phyloP scores from a whole-genome alignment of 768 basidiomycete species.

The Arthromyces matolae region DNA sequence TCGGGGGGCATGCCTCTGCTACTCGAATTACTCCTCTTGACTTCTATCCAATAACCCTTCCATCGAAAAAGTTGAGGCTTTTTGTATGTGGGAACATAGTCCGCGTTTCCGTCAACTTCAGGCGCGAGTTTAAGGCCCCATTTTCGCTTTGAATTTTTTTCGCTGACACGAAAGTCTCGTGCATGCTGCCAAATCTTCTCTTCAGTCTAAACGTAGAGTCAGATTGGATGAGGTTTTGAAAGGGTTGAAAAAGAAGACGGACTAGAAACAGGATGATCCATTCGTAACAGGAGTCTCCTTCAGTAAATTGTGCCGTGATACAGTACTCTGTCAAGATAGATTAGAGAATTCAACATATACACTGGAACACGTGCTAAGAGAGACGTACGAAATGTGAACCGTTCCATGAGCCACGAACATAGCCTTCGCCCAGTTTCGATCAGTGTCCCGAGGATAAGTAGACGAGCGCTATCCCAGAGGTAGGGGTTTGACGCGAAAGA shows the following conservation, averaged over 20 bases:
- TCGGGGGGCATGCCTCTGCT: slow-evolving; percentile 6
- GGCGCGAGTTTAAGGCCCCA: slow-evolving; percentile 31
- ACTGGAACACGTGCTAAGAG: background rate
- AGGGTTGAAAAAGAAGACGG: slow-evolving; percentile 4
- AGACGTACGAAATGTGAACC: slow-evolving; percentile 36
- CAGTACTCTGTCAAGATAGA: slow-evolving; percentile 31
- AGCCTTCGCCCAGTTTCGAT: slow-evolving; percentile 38
- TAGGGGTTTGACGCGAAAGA: slow-evolving; percentile 24
- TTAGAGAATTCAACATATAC: background rate
- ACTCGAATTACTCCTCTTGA: slow-evolving; percentile 25
- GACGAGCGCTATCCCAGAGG: slow-evolving; percentile 24
- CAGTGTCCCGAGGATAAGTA: slow-evolving; percentile 33
- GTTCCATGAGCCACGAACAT: slow-evolving; percentile 34
- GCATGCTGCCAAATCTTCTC: slow-evolving; percentile 42
- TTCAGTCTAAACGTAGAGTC: slow-evolving; percentile 29
- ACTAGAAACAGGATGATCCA: slow-evolving; percentile 47
- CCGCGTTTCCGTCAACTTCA: slow-evolving; percentile 27
- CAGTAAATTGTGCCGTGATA: slow-evolving; percentile 42
- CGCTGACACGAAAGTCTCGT: slow-evolving; percentile 36
- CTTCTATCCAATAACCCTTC: slow-evolving; percentile 38
- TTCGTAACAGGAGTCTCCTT: slow-evolving; percentile 47
- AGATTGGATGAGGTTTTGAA: background rate
- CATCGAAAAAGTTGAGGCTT: slow-evolving; percentile 38
- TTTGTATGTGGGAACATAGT: slow-evolving; percentile 39
- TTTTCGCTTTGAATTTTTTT: slow-evolving; percentile 36